Evolutionary conservation across 2,329 filamentous ascomycete genomes (phyloP), one percentile per base, ranked within the genome.

Genomic region (Seiridium unicorne): DNA sequence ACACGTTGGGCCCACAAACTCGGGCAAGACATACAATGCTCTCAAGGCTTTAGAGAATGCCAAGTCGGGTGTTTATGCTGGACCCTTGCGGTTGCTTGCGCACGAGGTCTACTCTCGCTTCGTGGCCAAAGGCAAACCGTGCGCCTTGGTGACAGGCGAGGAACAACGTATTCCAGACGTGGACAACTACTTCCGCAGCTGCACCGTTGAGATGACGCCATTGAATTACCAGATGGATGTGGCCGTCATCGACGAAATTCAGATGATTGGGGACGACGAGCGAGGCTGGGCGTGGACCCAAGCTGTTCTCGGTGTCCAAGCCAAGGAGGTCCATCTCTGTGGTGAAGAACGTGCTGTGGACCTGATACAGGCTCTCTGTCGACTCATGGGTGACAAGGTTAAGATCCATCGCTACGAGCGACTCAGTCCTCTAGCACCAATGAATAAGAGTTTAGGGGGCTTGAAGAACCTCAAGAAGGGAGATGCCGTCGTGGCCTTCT

Each of bases 171-270:
- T 90, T 7, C 88, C 91, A 0, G 77, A 83, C 8, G 76, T 78
- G 1, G 79, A 87, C 56, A 75, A 76, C 3, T 82, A 81, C 62
- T 89, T 96, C 69, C 84, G 83, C 60, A 94, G 92, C 70, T 97
- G 95, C 71, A 99, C 95, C 0, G 95, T 99, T 3, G 95, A 99
- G 74, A 99, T 99, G 84, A 76, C 83, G 6, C 84, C 84, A 1
- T 70, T 81, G n/a, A 82, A 77, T 66, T 65, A 75, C 3, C 72
- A 73, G 2, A 86, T 91, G 36, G 94, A 98, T 47, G 93, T 99
- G 42, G 94, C 92, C 1, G 94, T 99, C 65, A 94, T 99, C 63
- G 95, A 99, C 71, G 95, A 99, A 77, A 98, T 99, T 60, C 95
- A 99, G 75, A 98, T 99, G 95, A 92, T 99, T 66, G 89, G 86